Base-by-base conservation (phyloP, 768 basidiomycete species). In the Kwoniella mangroviensis region DNA sequence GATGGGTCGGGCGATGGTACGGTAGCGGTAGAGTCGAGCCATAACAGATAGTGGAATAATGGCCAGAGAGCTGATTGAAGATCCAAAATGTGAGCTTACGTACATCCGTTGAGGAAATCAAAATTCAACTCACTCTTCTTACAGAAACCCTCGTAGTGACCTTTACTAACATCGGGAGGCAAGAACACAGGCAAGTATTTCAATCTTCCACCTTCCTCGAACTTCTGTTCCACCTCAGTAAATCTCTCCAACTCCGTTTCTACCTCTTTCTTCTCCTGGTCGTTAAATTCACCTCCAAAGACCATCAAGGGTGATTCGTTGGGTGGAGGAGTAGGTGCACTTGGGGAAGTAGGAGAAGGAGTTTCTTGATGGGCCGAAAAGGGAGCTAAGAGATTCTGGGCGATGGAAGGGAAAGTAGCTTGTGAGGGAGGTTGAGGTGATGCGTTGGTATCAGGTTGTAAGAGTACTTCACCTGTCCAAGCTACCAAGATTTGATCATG, bases 71-170 rank as follows among this genome's bases (percentile, higher is more conserved):
- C 94, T 96, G 21, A n/a, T 10, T 9, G 12, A 22, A n/a, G 54
- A 55, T 21, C 15, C 7, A 42, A 19, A 26, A 17, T 15, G 34
- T 34, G 34, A 34, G 34, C 34, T 34, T 42, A n/a, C 21, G 12
- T 6, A 3, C 2, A 60, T 51, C 26, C 3, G 54, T 13, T 15
- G 41, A 19, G 2, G 26, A 60, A 12, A 28, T 11, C 45, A 26
- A 1, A 43, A 70, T 15, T 12, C 69, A 11, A 88, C 91, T 83
- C 77, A 95, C 94, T 96, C 79, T 91, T 90, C 83, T 99, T 99
- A 88, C 95, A 98, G 83, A 97, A 98, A 0, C 94, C 95, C 75
- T 98, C 94, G 81, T 98, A 97, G 82, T 97, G 94, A 0, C 91
- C 93, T 77, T 94, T 92, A 22, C 93, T 94, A 49, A 94, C 88